Percentiles rank a stretch among this genome's conserved stretches.
phyloP scores from a whole-genome alignment of 768 basidiomycete genomes.

The Hericium coralloides region DNA sequence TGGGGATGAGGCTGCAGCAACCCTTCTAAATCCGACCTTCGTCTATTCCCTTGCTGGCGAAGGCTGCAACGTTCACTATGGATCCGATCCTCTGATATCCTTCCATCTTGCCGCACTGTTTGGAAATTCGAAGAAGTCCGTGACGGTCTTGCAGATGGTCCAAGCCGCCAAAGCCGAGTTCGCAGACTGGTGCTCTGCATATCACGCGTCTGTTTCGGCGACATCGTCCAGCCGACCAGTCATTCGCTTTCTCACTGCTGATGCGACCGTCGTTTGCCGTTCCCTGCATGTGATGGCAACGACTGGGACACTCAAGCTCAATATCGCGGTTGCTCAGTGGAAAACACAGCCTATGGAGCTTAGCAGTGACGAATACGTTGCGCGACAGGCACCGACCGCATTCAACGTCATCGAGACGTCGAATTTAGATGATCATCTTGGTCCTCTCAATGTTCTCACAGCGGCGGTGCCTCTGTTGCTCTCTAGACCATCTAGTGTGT shows the following conservation, averaged over 20 bases:
- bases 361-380: constrained; percentile 23
- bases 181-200: constrained; percentile 23
- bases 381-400: constrained; percentile 15
- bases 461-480: constrained; percentile 28
- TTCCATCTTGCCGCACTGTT: constrained; percentile 34
- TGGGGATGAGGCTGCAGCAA: constrained; percentile 15
- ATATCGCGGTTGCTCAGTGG: constrained; percentile 18
- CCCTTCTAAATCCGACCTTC: constrained; percentile 37
- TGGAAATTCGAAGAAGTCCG: constrained; percentile 12
- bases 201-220: constrained; percentile 9
- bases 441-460: constrained; percentile 35
- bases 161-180: constrained; percentile 27
- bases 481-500: constrained; percentile 18
- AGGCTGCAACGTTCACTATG: constrained; percentile 34
- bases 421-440: constrained; percentile 39
- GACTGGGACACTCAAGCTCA: background rate
- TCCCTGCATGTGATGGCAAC: background rate
- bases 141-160: constrained; percentile 19
- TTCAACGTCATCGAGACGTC: constrained; percentile 44
- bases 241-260: constrained; percentile 34
- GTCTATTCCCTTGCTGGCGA: constrained; percentile 30
- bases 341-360: constrained; percentile 25
- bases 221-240: constrained; percentile 4
- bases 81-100: constrained; percentile 30
- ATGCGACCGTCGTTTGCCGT: constrained; percentile 29